Evolutionary conservation across 2,329 filamentous ascomycete species (phyloP).

Genomic region (Hyphodiscus sp.): DNA sequence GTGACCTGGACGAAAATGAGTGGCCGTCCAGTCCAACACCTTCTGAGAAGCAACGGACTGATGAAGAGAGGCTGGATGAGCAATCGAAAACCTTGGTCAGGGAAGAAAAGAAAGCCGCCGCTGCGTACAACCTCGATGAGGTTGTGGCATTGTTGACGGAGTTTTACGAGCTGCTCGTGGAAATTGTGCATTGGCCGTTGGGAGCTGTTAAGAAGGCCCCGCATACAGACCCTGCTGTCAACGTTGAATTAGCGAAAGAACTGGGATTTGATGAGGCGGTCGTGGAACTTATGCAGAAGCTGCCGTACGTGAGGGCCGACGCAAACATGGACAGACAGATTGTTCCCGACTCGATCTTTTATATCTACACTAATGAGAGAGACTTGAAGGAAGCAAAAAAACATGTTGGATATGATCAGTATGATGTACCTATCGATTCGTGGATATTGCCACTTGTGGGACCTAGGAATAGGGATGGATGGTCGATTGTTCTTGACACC

Average conservation of each 20-base stretch:
- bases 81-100: neutral
- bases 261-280: neutral
- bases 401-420: neutral
- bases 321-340: neutral
- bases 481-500: neutral
- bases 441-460: neutral
- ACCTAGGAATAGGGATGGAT: neutral
- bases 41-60: neutral
- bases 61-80: neutral
- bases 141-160: slow-evolving; percentile 2
- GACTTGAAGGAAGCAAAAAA: neutral
- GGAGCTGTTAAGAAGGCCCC: neutral
- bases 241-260: neutral
- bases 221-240: neutral
- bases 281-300: neutral
- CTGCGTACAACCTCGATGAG: slow-evolving; percentile 1
- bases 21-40: neutral
- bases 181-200: slow-evolving; percentile 1
- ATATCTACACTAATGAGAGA: neutral
- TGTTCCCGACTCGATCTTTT: neutral
- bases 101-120: neutral
- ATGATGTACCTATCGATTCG: neutral
- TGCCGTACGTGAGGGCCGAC: neutral
- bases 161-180: slow-evolving; percentile 1
- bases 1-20: neutral